Base-by-base conservation (phyloP, 345 rosid genomes). In the Gossypioides kirkii region DNA sequence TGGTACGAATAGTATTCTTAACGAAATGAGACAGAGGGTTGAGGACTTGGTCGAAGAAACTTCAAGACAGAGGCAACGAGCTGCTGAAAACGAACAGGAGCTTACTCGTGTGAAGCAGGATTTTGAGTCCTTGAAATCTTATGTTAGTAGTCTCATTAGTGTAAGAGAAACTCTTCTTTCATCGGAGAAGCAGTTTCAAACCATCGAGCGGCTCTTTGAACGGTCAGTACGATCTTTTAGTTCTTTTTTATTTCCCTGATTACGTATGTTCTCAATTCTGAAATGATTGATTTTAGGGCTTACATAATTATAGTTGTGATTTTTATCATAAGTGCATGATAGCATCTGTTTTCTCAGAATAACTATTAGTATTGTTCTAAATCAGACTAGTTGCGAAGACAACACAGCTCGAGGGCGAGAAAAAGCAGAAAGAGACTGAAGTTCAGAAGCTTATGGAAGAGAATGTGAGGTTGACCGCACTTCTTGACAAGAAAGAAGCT, bases 361-460 rank as follows among this genome's bases (percentile, higher is more conserved):
- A n/a, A 49, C 68, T 47, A 47, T 23, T 10, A 55, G 5, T 71
- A 63, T 60, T 43, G 36, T 49, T 47, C 32, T 56, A 41, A 76
- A 82, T 64, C 89, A 95, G 94, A 85, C 80, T 94, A 72, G 90
- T 86, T 36, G 91, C 81, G 1, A 95, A 92, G 80, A 92, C 99
- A 77, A 86, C 94, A 16, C 96, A 90, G 25, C 77, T 95, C 74
- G 98, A 95, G 81, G 88, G 89, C 0, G 99, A 91, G 87, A 95
- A 95, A 83, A 79, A 79, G 72, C 97, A 95, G 82, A 92, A 95
- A 77, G 98, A 92, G 77, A 82, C 76, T 10, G 98, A 92, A 80
- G 99, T 95, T 71, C 88, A 88, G 79, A 91, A 95, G 78, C 90
- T 92, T 16, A 89, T 92, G 98, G 97, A 89, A 78, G 98, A 92